Evolutionary conservation across 148 eudicot species (phyloP).

Genomic region (Vaccinium darrowii): DNA sequence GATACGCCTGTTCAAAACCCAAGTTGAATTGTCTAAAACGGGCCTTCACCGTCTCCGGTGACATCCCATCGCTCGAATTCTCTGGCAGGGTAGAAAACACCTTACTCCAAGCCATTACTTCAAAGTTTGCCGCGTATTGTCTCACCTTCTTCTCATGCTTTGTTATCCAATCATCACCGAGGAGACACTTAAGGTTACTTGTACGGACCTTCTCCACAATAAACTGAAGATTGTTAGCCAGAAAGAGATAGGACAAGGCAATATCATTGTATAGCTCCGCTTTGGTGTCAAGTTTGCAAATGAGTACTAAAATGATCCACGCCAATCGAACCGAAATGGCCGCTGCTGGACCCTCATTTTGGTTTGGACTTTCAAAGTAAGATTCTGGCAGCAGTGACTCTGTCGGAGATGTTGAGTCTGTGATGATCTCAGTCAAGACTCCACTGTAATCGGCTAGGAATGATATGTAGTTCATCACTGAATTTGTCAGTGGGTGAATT

Average conservation of each 20-base stretch:
- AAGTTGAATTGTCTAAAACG: conserved; percentile 24
- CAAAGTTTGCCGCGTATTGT: conserved; percentile 21
- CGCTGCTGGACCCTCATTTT: not conserved
- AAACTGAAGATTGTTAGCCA: conserved; percentile 36
- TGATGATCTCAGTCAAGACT: conserved; percentile 20
- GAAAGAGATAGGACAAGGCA: conserved; percentile 32
- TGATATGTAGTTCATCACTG: conserved; percentile 23
- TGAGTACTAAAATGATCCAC: conserved; percentile 32
- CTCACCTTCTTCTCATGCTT: conserved; percentile 28
- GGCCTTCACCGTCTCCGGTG: conserved; percentile 13
- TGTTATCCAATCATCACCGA: conserved; percentile 29
- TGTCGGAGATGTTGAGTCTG: not conserved
- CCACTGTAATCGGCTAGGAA: conserved; percentile 19
- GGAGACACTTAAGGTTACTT: conserved; percentile 21
- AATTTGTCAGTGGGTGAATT: conserved; percentile 28
- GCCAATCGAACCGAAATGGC: conserved; percentile 17
- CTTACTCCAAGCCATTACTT: conserved; percentile 27
- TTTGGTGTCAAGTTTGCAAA: conserved; percentile 36
- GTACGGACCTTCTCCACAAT: conserved; percentile 21
- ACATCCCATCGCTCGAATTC: not conserved
- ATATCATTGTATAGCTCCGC: conserved; percentile 31
- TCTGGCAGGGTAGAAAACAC: conserved; percentile 18
- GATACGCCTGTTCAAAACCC: conserved; percentile 27
- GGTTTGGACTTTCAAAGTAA: conserved; percentile 12
- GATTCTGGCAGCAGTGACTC: conserved; percentile 22